Evolutionary conservation across 306 rosid genomes (phyloP).

Genomic region (Vigna unguiculata): DNA sequence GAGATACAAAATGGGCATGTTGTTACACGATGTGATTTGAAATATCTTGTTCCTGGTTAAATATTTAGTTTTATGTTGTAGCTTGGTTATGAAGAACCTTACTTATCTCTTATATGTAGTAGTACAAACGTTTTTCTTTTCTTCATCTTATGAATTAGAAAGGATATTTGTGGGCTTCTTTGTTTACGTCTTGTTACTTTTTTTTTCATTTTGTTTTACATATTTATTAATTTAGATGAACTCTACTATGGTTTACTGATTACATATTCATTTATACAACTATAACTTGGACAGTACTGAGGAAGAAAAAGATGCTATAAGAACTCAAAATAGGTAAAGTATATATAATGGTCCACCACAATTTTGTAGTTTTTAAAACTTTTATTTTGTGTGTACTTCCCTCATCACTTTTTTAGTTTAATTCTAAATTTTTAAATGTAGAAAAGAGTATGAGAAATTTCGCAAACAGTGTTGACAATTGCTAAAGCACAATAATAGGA

Average conservation of each 20-base stretch:
- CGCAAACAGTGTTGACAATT: slow-evolving; percentile 78
- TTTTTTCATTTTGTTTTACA: not conserved
- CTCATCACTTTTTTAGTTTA: slow-evolving; percentile 28
- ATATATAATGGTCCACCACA: slow-evolving; percentile 26
- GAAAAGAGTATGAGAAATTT: slow-evolving; percentile 85
- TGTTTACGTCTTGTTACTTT: slow-evolving; percentile 2
- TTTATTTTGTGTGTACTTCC: slow-evolving; percentile 19
- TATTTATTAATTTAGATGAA: slow-evolving; percentile 2
- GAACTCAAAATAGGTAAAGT: slow-evolving; percentile 76
- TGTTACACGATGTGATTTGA: slow-evolving; percentile 16
- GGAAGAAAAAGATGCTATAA: slow-evolving; percentile 77
- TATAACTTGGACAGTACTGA: slow-evolving; percentile 80
- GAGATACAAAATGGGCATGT: not conserved
- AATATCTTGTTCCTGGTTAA: slow-evolving; percentile 21
- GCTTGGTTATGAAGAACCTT: slow-evolving; percentile 20
- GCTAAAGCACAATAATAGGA: slow-evolving; percentile 61
- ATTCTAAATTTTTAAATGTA: slow-evolving; percentile 54
- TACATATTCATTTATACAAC: slow-evolving; percentile 60
- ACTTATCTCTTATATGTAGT: slow-evolving; percentile 13
- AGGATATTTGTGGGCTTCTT: slow-evolving; percentile 30
- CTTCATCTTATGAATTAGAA: slow-evolving; percentile 32
- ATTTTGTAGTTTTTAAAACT: slow-evolving; percentile 7
- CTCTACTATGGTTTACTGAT: slow-evolving; percentile 46
- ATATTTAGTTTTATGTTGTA: slow-evolving; percentile 3
- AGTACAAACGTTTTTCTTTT: slow-evolving; percentile 25